Conservation (phyloP, 1,284 basidiomycete species). For the Anthracocystis setariae region DNA sequence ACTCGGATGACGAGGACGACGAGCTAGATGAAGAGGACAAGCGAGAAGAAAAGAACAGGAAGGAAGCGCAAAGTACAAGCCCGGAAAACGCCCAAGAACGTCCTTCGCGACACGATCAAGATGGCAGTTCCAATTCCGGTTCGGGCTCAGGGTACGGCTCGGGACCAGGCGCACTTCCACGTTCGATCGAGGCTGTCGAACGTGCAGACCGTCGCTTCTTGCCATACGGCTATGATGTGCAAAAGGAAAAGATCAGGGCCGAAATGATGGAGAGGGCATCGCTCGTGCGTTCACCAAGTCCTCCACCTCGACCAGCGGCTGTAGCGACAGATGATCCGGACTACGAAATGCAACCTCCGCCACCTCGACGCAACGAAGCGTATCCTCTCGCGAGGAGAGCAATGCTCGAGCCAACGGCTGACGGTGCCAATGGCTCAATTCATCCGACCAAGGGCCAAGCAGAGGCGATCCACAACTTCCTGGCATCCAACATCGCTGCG, state of each 20-base stretch:
- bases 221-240: constrained; percentile 46
- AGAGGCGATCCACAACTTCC: constrained; percentile 42
- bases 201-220: constrained; percentile 25
- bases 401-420: constrained; percentile 10
- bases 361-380: constrained; percentile 40
- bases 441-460: constrained; percentile 33
- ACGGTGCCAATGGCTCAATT: constrained; percentile 23
- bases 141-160: constrained; percentile 30
- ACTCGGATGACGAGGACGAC: constrained; percentile 62
- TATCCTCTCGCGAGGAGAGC: constrained; percentile 32
- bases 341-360: constrained; percentile 37
- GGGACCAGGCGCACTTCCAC: constrained; percentile 16
- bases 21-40: constrained; percentile 37
- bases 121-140: constrained; percentile 36
- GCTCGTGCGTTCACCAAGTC: constrained; percentile 40
- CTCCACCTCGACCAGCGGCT: constrained; percentile 8
- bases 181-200: constrained; percentile 20
- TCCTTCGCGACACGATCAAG: constrained; percentile 9
- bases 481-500: constrained; percentile 38
- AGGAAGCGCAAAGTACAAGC: constrained; percentile 24
- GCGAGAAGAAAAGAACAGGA: constrained; percentile 17
- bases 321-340: constrained; percentile 15
- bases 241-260: constrained; percentile 37
- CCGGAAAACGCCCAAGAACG: constrained; percentile 15
- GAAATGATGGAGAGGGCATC: constrained; percentile 50